Evolutionary conservation across 495 filamentous ascomycete genomes (phyloP).

Genomic region (Hyaloscypha finlandica): DNA sequence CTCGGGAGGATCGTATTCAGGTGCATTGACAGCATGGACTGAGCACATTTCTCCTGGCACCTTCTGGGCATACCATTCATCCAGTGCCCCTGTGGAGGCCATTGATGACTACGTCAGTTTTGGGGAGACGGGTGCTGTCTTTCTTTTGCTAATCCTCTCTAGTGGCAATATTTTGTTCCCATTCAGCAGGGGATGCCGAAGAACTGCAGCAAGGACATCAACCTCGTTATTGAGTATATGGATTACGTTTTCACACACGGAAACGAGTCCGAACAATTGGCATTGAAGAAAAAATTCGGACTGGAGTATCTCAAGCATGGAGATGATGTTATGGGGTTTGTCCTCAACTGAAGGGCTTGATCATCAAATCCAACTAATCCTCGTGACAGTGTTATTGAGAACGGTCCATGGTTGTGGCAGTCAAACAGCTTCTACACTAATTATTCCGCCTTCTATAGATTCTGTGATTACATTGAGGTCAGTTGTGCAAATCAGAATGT

Average conservation of each 20-base stretch:
- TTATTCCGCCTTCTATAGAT: conserved; percentile 55
- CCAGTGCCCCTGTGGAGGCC: conserved; percentile 63
- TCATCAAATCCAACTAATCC: conserved; percentile 18
- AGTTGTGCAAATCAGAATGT: neutral
- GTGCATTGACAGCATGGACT: conserved; percentile 64
- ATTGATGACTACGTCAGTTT: conserved; percentile 53
- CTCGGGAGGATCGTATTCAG: conserved; percentile 65
- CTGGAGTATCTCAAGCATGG: conserved; percentile 54
- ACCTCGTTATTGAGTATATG: conserved; percentile 56
- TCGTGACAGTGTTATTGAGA: conserved; percentile 45
- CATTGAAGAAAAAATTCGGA: conserved; percentile 60
- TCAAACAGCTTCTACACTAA: conserved; percentile 47
- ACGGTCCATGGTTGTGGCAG: conserved; percentile 63
- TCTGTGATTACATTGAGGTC: conserved; percentile 54
- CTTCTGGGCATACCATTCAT: conserved; percentile 68
- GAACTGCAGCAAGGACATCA: conserved; percentile 64
- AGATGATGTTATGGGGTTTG: conserved; percentile 56
- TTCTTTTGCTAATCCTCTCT: conserved; percentile 11
- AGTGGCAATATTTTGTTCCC: conserved; percentile 67
- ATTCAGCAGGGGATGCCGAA: conserved; percentile 60
- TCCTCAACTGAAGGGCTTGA: conserved; percentile 5
- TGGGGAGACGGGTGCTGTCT: neutral
- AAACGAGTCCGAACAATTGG: conserved; percentile 43
- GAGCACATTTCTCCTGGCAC: conserved; percentile 60
- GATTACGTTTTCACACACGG: conserved; percentile 50